phyloP scores from a whole-genome alignment of 192 early-diverging fungal genomes.

The Rhizoclosmatium sp. region DNA sequence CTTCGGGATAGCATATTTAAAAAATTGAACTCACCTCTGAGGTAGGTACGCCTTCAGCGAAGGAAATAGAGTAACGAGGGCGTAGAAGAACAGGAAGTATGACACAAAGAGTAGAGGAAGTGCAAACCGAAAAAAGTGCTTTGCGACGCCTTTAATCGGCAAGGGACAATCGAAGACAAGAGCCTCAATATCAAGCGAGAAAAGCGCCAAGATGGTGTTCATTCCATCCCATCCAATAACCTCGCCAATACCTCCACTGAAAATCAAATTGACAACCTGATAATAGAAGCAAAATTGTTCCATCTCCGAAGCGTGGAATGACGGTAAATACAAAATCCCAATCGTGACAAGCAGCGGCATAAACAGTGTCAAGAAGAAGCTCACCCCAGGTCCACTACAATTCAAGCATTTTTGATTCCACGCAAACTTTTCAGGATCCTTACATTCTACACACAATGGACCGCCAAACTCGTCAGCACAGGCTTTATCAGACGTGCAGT shows the following conservation, averaged over 20 bases:
- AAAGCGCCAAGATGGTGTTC: constrained; percentile 28
- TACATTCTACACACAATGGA: constrained; percentile 24
- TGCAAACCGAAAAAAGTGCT: constrained; percentile 30
- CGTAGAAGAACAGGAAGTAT: neutral
- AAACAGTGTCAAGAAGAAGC: neutral
- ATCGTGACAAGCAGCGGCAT: constrained; percentile 7
- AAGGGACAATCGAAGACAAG: constrained; percentile 27
- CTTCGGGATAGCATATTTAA: too few relatives aligned
- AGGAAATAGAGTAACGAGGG: neutral
- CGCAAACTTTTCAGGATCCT: constrained; percentile 1
- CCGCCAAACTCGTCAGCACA: constrained; percentile 25
- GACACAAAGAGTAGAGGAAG: constrained; percentile 24
- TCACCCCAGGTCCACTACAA: neutral
- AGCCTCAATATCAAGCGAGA: constrained; percentile 31
- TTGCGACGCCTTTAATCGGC: constrained; percentile 19
- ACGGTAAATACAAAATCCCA: constrained; percentile 25
- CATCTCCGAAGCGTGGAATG: constrained; percentile 14
- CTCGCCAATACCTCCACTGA: constrained; percentile 2
- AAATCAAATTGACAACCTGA: constrained; percentile 36
- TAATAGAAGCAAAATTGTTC: constrained; percentile 41
- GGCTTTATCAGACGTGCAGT: constrained; percentile 11
- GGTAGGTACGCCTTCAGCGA: neutral
- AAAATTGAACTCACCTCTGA: too few relatives aligned
- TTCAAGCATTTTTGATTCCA: constrained; percentile 31
- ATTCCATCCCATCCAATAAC: constrained; percentile 4